Conservation (phyloP, 2,329 filamentous ascomycete genomes). For the Xylaria sp. region DNA sequence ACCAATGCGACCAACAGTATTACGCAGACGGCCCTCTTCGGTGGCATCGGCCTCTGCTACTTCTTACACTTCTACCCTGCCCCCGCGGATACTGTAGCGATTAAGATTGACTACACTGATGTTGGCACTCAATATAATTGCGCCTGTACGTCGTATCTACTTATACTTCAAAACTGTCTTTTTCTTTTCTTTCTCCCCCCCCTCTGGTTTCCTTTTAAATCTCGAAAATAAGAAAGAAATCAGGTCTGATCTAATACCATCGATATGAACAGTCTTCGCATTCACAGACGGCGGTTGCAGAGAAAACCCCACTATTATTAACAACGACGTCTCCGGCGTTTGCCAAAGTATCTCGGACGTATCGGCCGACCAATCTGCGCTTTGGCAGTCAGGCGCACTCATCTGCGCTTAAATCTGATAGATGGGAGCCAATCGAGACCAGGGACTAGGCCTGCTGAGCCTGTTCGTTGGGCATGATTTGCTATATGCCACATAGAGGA, state of each 20-base stretch:
- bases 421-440: constrained; percentile 16
- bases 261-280: constrained; percentile 28
- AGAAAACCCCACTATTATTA: constrained; percentile 26
- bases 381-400: constrained; percentile 30
- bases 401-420: constrained; percentile 28
- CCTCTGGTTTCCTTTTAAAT: constrained; percentile 6
- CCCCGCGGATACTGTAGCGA: constrained; percentile 23
- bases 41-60: constrained; percentile 32
- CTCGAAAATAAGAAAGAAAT: constrained; percentile 12
- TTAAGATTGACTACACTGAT: constrained; percentile 31
- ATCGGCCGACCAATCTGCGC: constrained; percentile 8
- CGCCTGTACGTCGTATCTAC: constrained; percentile 25
- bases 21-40: constrained; percentile 27
- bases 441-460: constrained; percentile 10
- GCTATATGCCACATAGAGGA: constrained; percentile 4
- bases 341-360: constrained; percentile 28
- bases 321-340: constrained; percentile 14
- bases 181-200: constrained; percentile 13
- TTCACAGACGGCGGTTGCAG: constrained; percentile 26
- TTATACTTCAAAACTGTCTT: constrained; percentile 6
- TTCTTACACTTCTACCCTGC: constrained; percentile 28
- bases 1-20: constrained; percentile 27
- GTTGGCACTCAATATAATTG: constrained; percentile 21
- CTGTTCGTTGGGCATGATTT: constrained; percentile 12
- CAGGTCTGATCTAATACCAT: constrained; percentile 24